Conservation (phyloP, 2,329 filamentous ascomycete genomes). For the Annulohypoxylon truncatum region DNA sequence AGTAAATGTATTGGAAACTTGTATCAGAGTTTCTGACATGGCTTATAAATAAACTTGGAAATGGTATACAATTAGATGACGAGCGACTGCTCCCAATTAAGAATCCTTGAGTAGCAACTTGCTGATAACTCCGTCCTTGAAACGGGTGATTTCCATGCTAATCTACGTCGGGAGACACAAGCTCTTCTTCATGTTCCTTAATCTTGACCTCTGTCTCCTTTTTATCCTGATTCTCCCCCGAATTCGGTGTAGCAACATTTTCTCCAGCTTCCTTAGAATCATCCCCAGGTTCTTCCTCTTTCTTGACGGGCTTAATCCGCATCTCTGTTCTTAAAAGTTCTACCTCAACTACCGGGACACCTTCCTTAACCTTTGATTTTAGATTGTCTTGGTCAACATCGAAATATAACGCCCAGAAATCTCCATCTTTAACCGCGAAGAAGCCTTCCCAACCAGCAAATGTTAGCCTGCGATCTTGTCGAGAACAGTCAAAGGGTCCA, state of each 20-base stretch:
- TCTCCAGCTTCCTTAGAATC: conserved; percentile 17
- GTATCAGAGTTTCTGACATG: too few species aligned
- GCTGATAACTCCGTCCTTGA: background rate
- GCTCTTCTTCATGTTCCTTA: conserved; percentile 15
- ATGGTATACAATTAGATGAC: too few species aligned
- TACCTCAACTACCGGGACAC: conserved; percentile 63
- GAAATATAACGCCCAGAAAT: conserved; percentile 61
- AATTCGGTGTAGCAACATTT: conserved; percentile 3
- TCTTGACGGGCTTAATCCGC: conserved; percentile 39
- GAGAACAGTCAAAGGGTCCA: conserved; percentile 62
- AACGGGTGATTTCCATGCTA: conserved; percentile 6
- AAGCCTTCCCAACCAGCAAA: conserved; percentile 63
- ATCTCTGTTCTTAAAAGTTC: conserved; percentile 65
- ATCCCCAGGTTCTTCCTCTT: conserved; percentile 11
- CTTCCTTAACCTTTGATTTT: conserved; percentile 56
- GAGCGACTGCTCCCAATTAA: background rate
- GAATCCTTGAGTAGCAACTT: background rate
- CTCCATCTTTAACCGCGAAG: conserved; percentile 58
- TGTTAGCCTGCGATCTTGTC: conserved; percentile 61
- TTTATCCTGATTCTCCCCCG: conserved; percentile 15
- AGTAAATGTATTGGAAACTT: too few species aligned
- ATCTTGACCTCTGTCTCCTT: conserved; percentile 18
- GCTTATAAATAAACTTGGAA: too few species aligned
- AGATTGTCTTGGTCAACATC: conserved; percentile 60
- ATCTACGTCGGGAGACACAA: conserved; percentile 45